Base-by-base conservation (phyloP, 2,329 filamentous ascomycete species). In the Colletotrichum theobromicola region DNA sequence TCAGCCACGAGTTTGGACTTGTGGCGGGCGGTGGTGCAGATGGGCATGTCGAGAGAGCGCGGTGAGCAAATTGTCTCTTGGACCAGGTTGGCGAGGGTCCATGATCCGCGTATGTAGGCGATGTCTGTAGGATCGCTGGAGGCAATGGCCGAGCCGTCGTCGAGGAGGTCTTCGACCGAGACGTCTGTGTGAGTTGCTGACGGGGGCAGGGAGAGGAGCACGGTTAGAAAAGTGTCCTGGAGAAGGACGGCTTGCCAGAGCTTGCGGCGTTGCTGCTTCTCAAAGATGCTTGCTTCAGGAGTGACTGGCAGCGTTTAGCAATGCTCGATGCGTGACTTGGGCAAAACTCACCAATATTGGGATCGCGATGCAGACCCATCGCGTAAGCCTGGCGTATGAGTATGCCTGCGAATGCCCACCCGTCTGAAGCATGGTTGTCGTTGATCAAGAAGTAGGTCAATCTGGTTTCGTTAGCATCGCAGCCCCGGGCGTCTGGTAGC, bases 401-500 rank as follows among this genome's bases (percentile, higher is more conserved):
- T 30, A 96, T 93, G 7, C 94, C 94, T 0, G 93, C 93, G 86
- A 95, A 96, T 0, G 94, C 93, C 92, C 94, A 96, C 2, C 94
- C 94, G 80, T 96, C 94, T 0, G 93, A 94, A 5, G 94, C 94
- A 79, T 96, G 94, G 79, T 95, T 95, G 82, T 96, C 94, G 79
- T 96, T 96, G 85, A 96, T 95, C 42, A 96, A 87, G 78, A 96
- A 96, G 80, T 96, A 96, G 0, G 92, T 92, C 74, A 95, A 92
- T 21, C 72, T 75, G 35, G 60, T 9, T n/a, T 16, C 5, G 18
- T 71, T 12, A 71, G 72, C 18, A 42, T 62, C n/a, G n/a, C n/a
- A n/a, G n/a, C n/a, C n/a, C n/a, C n/a, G n/a, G n/a, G n/a, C n/a
- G n/a, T n/a, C n/a, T n/a, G n/a, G n/a, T n/a, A n/a, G n/a, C n/a